Evolutionary conservation across 2,329 filamentous ascomycete genomes (phyloP), one percentile per base, ranked within the genome.

Genomic region (Colletotrichum chrysophilum): DNA sequence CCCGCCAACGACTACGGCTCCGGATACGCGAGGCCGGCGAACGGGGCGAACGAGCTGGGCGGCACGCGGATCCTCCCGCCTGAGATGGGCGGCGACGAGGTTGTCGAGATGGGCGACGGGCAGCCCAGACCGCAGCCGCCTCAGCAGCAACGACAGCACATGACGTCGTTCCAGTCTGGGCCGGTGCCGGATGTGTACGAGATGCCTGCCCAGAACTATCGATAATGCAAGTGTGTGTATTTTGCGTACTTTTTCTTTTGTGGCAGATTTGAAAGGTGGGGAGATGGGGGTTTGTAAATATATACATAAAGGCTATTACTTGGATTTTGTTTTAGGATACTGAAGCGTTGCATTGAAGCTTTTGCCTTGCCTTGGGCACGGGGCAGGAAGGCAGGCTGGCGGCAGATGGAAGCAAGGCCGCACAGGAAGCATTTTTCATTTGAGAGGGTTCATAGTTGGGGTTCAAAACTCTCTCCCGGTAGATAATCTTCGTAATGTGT

Each of bases 191-290:
- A 79, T 36, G 84, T 87, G 7, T 87, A 85, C 72, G 86, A 87
- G 81, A 87, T 87, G 86, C 84, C 86, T 4, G 78, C 83, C 14
- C 82, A 86, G 77, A 77, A 73, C 34, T 87, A 86, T 77, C 81
- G 81, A 73, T 87, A 81, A 79, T 28, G n/a, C 18, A 18, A 32
- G 8, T 48, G 43, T 48, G 5, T n/a, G 43, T 48, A 6, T 48
- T 4, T 48, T 7, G 43, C 43, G 43, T 26, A 7, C 21, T 14
- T 36, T 69, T 43, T 70, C 30, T 13, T 70, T 43, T 65, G 34
- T 65, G 24, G 4, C 26, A 55, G 48, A 12, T 58, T 48, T n/a
- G 30, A 3, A 34, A 30, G 32, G 24, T n/a, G 30, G 3, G 6
- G 26, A 9, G 28, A 7, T 26, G 3, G 26, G 43, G 18, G 9